phyloP scores from a whole-genome alignment of 768 basidiomycete genomes.

The Leucosporidium scottii region DNA sequence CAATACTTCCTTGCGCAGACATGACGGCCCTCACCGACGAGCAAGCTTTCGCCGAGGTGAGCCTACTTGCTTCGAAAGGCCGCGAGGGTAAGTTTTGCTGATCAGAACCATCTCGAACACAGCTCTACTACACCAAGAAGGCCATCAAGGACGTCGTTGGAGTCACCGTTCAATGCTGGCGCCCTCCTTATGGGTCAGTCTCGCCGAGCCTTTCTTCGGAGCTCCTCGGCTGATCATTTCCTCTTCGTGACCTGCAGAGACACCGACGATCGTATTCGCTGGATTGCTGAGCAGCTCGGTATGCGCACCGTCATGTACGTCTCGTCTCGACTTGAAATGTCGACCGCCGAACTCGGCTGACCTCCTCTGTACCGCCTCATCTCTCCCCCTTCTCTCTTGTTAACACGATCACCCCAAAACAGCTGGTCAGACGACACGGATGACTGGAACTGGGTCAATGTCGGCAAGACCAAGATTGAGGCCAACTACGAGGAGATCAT shows the following conservation, averaged over 20 bases:
- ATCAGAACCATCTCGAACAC: too few relatives aligned
- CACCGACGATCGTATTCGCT: conserved; percentile 34
- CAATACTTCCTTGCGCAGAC: conserved; percentile 44
- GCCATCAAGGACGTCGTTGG: conserved; percentile 36
- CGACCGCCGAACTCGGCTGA: neutral
- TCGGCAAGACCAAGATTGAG: conserved; percentile 31
- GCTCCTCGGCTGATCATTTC: too few relatives aligned
- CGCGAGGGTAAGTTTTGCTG: too few relatives aligned
- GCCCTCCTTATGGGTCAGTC: conserved; percentile 27
- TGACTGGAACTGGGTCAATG: conserved; percentile 16
- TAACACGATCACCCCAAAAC: neutral
- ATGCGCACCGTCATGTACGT: conserved; percentile 27
- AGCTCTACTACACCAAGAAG: conserved; percentile 39
- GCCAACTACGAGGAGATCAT: conserved; percentile 40
- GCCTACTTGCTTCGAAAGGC: neutral
- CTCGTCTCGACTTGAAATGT: neutral
- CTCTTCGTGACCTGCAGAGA: conserved; percentile 28
- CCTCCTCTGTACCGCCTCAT: neutral
- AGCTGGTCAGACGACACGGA: conserved; percentile 27
- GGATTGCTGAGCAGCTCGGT: conserved; percentile 34
- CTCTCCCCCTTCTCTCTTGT: neutral
- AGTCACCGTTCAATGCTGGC: conserved; percentile 39
- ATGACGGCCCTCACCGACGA: conserved; percentile 46
- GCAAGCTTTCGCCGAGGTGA: conserved; percentile 43
- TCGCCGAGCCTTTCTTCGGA: neutral